Base-by-base conservation (phyloP, 2,329 filamentous ascomycete genomes). In the Colletotrichum theobromicola region DNA sequence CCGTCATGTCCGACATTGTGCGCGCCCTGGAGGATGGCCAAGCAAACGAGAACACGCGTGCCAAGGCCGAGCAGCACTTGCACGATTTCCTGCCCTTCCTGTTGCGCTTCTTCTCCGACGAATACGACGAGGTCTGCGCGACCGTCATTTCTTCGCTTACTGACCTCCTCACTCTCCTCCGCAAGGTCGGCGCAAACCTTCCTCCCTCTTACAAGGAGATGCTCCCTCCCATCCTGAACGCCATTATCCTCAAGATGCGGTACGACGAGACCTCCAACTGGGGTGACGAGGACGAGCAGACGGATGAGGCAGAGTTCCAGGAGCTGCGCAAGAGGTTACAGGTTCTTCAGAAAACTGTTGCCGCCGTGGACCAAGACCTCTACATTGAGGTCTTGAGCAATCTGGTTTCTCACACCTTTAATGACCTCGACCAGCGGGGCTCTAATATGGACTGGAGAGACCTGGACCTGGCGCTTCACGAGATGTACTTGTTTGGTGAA, bases 61-160 rank as follows among this genome's bases (percentile, higher is more conserved):
- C 90, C 60, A 94, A 93, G 79, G 96, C 97, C 65, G 95, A 97
- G 79, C 92, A 94, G 78, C 90, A 97, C 74, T 88, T 98, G 67
- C 94, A 94, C 81, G 90, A 91, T 53, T 98, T 98, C 82, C 87
- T 98, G 32, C 95, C 96, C 1, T 93, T 96, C 78, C 89, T 98
- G 15, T 88, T 99, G 65, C 94, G 96, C 50, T 98, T 98, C 87
- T 98, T 99, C 85, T 94, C 95, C 28, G 97, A 99, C 84, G 96
- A 99, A 82, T 99, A 97, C 83, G 97, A 99, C 83, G 97, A 99
- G 86, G 93, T 99, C 78, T 98, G 97, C 87, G 97, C 96, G 42
- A 97, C 95, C 15, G 95, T 98, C 73, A 98, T 99, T 76, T 94
- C 96, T 26, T 96, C 95, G 46, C 91, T 98, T 70, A 98, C 95